Percentiles rank a stretch among this genome's conserved stretches.
phyloP scores from a whole-genome alignment of 176 grass and related monocot genomes.

The sorghum (Sorghum bicolor) region DNA sequence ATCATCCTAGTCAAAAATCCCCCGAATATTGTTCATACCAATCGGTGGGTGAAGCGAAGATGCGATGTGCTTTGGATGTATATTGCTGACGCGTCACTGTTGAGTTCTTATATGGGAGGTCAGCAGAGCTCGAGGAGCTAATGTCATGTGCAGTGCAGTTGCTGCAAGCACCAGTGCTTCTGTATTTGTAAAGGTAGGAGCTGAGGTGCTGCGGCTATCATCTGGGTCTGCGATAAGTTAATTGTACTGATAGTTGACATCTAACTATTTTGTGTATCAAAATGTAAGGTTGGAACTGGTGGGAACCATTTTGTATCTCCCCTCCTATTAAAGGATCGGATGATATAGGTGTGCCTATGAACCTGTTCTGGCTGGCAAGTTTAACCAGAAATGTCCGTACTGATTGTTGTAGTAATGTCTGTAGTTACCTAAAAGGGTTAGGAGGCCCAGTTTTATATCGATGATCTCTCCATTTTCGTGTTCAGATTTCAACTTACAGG shows the following conservation, averaged over 20 bases:
- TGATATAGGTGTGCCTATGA: neutral
- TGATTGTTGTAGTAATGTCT: neutral
- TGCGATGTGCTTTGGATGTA: neutral
- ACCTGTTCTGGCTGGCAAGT: neutral
- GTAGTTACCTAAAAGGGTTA: neutral
- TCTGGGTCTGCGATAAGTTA: neutral
- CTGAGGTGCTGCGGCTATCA: constrained; percentile 9
- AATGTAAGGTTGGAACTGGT: constrained; percentile 21
- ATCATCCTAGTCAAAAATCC: constrained; percentile 17
- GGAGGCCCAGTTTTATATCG: neutral
- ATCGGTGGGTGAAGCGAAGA: constrained; percentile 26
- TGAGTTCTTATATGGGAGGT: neutral
- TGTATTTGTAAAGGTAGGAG: constrained; percentile 9
- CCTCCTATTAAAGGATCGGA: neutral
- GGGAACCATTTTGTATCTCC: neutral
- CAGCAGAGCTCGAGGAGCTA: neutral
- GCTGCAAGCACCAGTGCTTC: neutral
- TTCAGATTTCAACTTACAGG: neutral
- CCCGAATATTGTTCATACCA: constrained; percentile 68
- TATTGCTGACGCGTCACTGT: neutral
- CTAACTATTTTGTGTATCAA: constrained; percentile 42
- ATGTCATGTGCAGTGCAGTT: constrained; percentile 4
- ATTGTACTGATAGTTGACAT: constrained; percentile 26
- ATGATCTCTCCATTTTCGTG: neutral
- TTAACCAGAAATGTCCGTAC: neutral